phyloP scores from a whole-genome alignment of 352 stramenopile species.

The Globisporangium rhizosaccharum region DNA sequence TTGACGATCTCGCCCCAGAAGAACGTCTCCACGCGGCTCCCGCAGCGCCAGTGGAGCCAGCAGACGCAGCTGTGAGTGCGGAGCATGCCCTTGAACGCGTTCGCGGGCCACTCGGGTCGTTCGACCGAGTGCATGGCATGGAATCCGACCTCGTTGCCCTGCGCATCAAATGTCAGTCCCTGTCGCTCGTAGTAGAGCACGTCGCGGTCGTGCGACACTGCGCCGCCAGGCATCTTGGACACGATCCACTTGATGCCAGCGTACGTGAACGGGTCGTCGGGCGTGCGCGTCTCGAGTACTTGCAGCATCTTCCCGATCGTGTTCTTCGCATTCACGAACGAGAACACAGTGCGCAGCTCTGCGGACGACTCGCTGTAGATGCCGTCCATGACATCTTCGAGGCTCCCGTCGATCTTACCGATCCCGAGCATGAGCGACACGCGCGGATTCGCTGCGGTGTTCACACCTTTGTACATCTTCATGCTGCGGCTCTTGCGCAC shows the following conservation, averaged over 20 bases:
- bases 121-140: slow-evolving; percentile 41
- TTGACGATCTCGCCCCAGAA: slow-evolving; percentile 29
- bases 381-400: slow-evolving; percentile 44
- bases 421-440: slow-evolving; percentile 24
- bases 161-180: slow-evolving; percentile 25
- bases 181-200: slow-evolving; percentile 48
- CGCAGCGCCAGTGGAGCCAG: slow-evolving; percentile 25
- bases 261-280: slow-evolving; percentile 30
- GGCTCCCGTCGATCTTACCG: slow-evolving; percentile 25
- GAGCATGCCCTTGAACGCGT: slow-evolving; percentile 23
- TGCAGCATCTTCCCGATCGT: slow-evolving; percentile 35
- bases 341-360: slow-evolving; percentile 35
- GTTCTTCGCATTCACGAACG: slow-evolving; percentile 27
- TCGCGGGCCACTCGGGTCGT: slow-evolving; percentile 21
- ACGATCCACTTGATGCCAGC: slow-evolving; percentile 39
- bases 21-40: slow-evolving; percentile 21
- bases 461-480: slow-evolving; percentile 43
- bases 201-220: slow-evolving; percentile 32
- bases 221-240: slow-evolving; percentile 19
- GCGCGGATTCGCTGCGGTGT: slow-evolving; percentile 28
- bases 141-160: slow-evolving; percentile 32
- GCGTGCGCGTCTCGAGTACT: slow-evolving; percentile 20
- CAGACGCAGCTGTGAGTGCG: slow-evolving; percentile 22
- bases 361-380: slow-evolving; percentile 32
- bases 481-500: slow-evolving; percentile 30